Base-by-base conservation (phyloP, 495 filamentous ascomycete species). In the Penicillium flavigenum region DNA sequence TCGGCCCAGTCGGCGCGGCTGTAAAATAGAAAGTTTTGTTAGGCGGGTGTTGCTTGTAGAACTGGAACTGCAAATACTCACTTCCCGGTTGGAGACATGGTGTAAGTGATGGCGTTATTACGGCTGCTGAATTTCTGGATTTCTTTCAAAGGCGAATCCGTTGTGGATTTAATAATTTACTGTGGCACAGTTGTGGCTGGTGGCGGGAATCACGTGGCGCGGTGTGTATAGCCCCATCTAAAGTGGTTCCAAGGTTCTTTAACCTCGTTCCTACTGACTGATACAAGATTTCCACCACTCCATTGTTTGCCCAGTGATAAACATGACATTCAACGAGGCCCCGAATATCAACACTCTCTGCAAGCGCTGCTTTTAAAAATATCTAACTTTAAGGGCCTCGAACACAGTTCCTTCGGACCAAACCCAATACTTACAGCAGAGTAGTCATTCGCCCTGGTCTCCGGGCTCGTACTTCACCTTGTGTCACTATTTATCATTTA, bases 1-100 rank as follows among this genome's bases (percentile, higher is more conserved):
- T 97, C 95, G 69, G 94, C 95, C 94, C 94, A 98, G 83, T 98
- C 87, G 68, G 83, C 82, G 58, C 83, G 83, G 71, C 83, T 86
- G 62, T 22, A 69, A 62, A 63, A 56, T 49, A 57, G 61, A 63
- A 66, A 60, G 56, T 31, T 43, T 54, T 54, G 58, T 68, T 61
- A 69, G 63, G 49, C 7, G 22, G 32, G 16, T 39, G 10, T 29
- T 22, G 52, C 42, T 17, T 19, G 14, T n/a, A 27, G 20, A 16
- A 14, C 51, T 55, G 38, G 3, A 57, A 36, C 39, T 14, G 51
- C 5, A 26, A 32, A 36, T 57, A 72, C 74, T 72, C 63, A 79
- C 76, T 79, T 78, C 63, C 68, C 72, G 67, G 72, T 70, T 71
- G 67, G 71, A 65, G 76, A 79, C 76, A 79, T 79, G 63, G 65